phyloP scores from a whole-genome alignment of 2,329 filamentous ascomycete species.

The Fusarium nisikadoi region DNA sequence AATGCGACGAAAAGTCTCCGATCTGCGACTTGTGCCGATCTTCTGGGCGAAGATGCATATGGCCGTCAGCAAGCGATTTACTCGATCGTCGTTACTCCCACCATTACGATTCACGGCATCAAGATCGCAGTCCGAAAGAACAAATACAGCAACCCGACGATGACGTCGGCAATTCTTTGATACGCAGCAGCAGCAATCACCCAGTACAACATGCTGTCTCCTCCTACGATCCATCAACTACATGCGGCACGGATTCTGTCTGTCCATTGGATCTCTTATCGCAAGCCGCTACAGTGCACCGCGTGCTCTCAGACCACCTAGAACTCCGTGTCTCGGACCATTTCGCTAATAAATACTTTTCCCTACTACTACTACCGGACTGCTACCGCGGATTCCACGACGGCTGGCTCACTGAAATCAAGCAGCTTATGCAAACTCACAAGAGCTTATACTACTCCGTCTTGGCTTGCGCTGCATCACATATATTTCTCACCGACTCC shows the following conservation, averaged over 20 bases:
- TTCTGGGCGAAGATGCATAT: conserved; percentile 14
- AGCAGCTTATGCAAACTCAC: conserved; percentile 41
- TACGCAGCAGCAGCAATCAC: not conserved
- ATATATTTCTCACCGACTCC: conserved; percentile 33
- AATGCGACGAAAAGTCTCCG: conserved; percentile 28
- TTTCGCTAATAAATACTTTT: conserved; percentile 35
- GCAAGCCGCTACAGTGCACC: conserved; percentile 12
- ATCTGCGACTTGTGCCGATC: conserved; percentile 16
- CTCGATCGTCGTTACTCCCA: conserved; percentile 28
- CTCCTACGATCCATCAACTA: not conserved
- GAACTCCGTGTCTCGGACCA: conserved; percentile 32
- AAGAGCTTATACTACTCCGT: conserved; percentile 47
- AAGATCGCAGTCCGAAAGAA: not conserved
- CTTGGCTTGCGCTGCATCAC: conserved; percentile 43
- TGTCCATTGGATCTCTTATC: not conserved
- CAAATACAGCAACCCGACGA: not conserved
- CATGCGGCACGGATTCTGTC: not conserved
- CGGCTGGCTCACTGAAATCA: conserved; percentile 46
- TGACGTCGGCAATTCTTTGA: not conserved
- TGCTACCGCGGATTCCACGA: conserved; percentile 46
- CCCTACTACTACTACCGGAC: conserved; percentile 42
- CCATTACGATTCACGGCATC: conserved; percentile 16
- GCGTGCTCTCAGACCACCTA: conserved; percentile 16
- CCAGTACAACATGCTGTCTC: fast-evolving
- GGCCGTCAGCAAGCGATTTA: conserved; percentile 24